Evolutionary conservation across 2,329 filamentous ascomycete genomes (phyloP), one percentile per base, ranked within the genome.

Genomic region (Verticillium longisporum): DNA sequence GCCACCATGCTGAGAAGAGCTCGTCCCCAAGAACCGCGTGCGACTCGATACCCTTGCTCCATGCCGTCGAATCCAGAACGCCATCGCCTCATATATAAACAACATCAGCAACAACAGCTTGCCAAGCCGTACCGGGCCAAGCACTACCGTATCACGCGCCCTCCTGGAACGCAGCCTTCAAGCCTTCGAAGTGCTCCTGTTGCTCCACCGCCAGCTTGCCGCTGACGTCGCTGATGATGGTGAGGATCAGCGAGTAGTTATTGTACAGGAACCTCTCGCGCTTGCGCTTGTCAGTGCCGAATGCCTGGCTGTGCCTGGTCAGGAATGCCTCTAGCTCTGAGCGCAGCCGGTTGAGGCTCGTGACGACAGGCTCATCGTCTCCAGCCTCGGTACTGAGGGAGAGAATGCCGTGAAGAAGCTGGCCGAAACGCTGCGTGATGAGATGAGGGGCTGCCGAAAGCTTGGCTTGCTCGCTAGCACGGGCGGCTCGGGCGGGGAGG

Each of bases 191-290:
- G 74, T 92, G 85, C 66, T 80, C 81, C 74, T 88, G 88, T 73
- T 94, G 87, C 69, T 97, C 92, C 31, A 79, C 77, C 1, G 89
- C 85, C 69, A 94, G 73, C 72, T 90, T 91, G 4, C 91, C 91
- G 11, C 83, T 81, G 4, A 86, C 83, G 68, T 94, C 89, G 69
- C 89, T 86, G 65, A 99, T 90, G 64, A 99, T 97, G 11, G 95
- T 97, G 68, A 92, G 80, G n/a, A 99, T 85, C 65, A 99, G 80
- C 60, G 91, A 96, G 74, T 96, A 98, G 73, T 99, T 99, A 72
- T 98, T 99, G 71, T 90, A 95, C 69, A 99, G 74, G 71, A 98
- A 98, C 55, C 95, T 82, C 67, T 94, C 89, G 66, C 89, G 83
- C 77, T 96, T 96, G 71, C 91, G 85, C 65, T 85, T 82, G 69